Percentiles rank a stretch among this genome's conserved stretches.
phyloP scores from a whole-genome alignment of 306 rosid species.

The Cicer pinnatifidum region DNA sequence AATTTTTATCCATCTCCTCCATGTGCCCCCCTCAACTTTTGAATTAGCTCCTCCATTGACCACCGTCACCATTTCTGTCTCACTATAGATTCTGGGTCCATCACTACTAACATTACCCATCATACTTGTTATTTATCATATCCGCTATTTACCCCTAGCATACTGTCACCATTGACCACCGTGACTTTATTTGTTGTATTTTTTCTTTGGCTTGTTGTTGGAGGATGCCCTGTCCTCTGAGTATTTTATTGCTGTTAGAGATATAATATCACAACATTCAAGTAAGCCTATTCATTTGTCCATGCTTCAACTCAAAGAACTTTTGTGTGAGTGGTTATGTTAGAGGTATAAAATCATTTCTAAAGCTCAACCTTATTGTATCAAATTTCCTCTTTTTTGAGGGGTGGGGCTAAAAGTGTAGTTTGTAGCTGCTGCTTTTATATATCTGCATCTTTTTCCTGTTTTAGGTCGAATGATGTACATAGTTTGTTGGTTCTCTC shows the following conservation, averaged over 20 bases:
- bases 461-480: slow-evolving; percentile 34
- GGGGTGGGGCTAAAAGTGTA: slow-evolving; percentile 1
- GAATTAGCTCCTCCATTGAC: no score
- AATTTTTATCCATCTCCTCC: no score
- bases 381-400: background rate
- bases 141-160: no score
- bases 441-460: slow-evolving; percentile 23
- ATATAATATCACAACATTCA: background rate
- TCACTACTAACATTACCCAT: no score
- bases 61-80: no score
- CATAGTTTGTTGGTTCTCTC: background rate
- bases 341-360: slow-evolving; percentile 7
- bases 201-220: slow-evolving; percentile 8
- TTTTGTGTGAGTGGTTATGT: slow-evolving; percentile 19
- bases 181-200: background rate
- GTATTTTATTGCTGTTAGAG: slow-evolving; percentile 4
- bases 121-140: no score
- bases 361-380: slow-evolving; percentile 12
- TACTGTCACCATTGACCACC: background rate
- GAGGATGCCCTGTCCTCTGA: slow-evolving; percentile 14
- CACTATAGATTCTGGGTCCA: no score
- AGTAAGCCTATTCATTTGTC: background rate
- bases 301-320: background rate
- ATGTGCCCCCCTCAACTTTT: no score
- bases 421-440: slow-evolving; percentile 35